Conservation (phyloP, 208 protist genomes). For the Trypanosoma avium region DNA sequence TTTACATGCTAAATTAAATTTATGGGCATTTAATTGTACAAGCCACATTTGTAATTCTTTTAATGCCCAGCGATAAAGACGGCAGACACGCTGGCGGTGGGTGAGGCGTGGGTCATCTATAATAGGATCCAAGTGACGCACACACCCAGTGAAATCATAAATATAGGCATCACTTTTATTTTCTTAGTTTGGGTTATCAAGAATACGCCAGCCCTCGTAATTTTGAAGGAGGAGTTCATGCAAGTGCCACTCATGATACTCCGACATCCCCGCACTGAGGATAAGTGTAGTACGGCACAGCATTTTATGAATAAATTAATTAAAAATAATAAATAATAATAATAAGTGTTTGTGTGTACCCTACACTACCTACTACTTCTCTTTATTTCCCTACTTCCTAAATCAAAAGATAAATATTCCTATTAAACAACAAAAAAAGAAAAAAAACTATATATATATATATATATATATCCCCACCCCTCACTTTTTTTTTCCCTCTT, state of each 20-base stretch:
- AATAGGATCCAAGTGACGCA: conserved; percentile 89
- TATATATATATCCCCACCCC: too few species aligned
- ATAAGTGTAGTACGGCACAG: conserved; percentile 73
- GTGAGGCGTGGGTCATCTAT: conserved; percentile 92
- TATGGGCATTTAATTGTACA: conserved; percentile 83
- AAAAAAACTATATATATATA: too few species aligned
- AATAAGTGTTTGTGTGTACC: background rate
- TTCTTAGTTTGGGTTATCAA: conserved; percentile 89
- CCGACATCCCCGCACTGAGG: conserved; percentile 80
- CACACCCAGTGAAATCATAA: conserved; percentile 77
- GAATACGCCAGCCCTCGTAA: conserved; percentile 92
- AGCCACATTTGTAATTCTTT: conserved; percentile 91
- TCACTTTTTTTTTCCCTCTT: too few species aligned
- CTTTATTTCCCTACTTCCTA: too few species aligned
- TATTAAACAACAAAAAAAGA: too few species aligned
- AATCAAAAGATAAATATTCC: too few species aligned
- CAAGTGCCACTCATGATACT: conserved; percentile 92
- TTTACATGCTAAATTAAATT: conserved; percentile 90
- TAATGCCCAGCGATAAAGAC: conserved; percentile 87
- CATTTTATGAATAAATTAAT: conserved; percentile 36
- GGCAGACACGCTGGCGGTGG: conserved; percentile 91
- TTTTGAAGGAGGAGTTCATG: conserved; percentile 90
- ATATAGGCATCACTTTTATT: conserved; percentile 76
- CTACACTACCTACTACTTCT: background rate
- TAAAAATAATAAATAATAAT: too few species aligned